Evolutionary conservation across 2,329 filamentous ascomycete genomes (phyloP).

Genomic region (Clonostachys chloroleuca): DNA sequence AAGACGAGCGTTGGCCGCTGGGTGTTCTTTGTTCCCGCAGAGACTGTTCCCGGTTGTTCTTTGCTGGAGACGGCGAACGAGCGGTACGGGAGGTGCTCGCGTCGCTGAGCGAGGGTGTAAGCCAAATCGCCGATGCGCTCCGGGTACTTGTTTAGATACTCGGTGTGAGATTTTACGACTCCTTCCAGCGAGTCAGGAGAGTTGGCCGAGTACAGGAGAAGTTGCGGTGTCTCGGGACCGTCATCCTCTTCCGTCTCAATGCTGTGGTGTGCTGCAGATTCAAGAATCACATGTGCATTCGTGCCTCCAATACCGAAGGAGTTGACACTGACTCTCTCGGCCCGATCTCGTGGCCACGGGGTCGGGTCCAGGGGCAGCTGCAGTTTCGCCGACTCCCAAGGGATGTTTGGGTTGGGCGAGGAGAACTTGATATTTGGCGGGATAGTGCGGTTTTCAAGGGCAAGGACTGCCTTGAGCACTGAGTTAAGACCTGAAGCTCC

Average conservation of each 20-base stretch:
- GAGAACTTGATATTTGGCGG: constrained; percentile 15
- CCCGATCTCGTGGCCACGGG: constrained; percentile 13
- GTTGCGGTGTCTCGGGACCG: not conserved
- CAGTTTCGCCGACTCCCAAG: constrained; percentile 8
- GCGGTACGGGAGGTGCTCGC: constrained; percentile 8
- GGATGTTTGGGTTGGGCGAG: constrained; percentile 16
- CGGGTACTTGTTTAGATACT: constrained; percentile 1
- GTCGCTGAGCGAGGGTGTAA: constrained; percentile 10
- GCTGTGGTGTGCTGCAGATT: constrained; percentile 7
- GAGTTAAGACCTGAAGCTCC: constrained; percentile 20
- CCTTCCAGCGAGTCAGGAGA: constrained; percentile 5
- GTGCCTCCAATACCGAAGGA: constrained; percentile 31
- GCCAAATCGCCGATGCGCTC: constrained; percentile 5
- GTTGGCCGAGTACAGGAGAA: constrained; percentile 12
- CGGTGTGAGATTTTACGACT: not conserved
- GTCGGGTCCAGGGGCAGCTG: constrained; percentile 13
- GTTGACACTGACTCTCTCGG: constrained; percentile 24
- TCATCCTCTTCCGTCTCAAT: not conserved
- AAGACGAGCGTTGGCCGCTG: constrained; percentile 3
- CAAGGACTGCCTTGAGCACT: constrained; percentile 21
- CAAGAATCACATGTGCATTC: constrained; percentile 25
- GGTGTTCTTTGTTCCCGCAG: not conserved
- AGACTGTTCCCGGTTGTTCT: not conserved
- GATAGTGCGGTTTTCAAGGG: constrained; percentile 17
- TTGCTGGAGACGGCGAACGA: constrained; percentile 5